These are phyloP conservation scores for Saussurea involucrata DNA, from an alignment of 129 eudicot species.

Conservation along the genomic window DNA sequence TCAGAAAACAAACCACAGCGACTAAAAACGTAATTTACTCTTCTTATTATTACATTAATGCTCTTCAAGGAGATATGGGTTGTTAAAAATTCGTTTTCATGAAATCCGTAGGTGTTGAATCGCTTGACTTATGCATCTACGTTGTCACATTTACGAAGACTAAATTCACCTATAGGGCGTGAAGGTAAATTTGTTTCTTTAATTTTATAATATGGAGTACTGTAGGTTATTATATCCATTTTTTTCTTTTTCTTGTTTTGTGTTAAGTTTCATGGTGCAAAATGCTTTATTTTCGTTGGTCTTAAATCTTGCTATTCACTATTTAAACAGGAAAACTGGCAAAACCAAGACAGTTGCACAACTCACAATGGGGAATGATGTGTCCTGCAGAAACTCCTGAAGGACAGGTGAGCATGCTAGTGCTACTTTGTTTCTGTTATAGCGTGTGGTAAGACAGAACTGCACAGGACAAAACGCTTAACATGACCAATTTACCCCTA, in stretches of 20 bases:
- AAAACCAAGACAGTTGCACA: constrained; percentile 93
- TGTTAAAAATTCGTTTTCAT: background rate
- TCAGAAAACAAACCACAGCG: no score
- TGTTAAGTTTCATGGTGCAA: background rate
- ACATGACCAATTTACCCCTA: no score
- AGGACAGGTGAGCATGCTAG: constrained; percentile 61
- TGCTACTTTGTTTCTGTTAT: background rate
- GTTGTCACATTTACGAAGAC: constrained; percentile 83
- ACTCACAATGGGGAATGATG: constrained; percentile 99
- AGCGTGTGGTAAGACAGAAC: no score
- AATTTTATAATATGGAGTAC: background rate
- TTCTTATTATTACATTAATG: background rate
- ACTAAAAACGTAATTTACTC: background rate
- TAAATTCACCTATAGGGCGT: constrained; percentile 96
- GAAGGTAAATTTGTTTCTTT: constrained; percentile 49
- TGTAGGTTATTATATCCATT: background rate
- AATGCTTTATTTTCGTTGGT: background rate
- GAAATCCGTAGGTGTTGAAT: constrained; percentile 68
- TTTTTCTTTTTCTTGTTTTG: background rate
- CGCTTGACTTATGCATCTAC: constrained; percentile 96
- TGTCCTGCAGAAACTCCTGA: constrained; percentile 99
- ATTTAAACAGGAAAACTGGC: constrained; percentile 68
- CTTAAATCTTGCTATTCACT: background rate
- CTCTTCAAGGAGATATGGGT: background rate
- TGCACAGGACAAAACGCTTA: no score